Percentiles rank a stretch among this genome's conserved stretches.
Conservation (phyloP, 768 basidiomycete genomes). For the Pleurotus sapidus region DNA sequence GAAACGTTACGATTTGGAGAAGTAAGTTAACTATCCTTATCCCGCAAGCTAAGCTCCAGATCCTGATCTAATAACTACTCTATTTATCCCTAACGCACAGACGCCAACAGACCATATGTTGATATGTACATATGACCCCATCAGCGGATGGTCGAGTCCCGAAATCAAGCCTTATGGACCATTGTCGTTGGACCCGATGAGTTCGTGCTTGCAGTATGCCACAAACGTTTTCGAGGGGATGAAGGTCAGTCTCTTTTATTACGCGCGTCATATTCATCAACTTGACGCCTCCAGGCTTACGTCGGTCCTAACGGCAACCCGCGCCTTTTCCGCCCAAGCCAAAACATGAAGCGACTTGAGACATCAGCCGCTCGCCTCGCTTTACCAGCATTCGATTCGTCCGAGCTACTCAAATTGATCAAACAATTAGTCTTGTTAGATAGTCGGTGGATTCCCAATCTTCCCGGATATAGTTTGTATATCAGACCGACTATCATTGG, state of each 20-base stretch:
- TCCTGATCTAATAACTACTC: neutral
- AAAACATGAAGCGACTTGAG: conserved; percentile 82
- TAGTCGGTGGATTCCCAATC: conserved; percentile 78
- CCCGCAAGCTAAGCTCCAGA: too few species aligned
- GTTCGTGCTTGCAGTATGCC: conserved; percentile 85
- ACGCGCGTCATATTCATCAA: neutral
- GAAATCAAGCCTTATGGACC: conserved; percentile 76
- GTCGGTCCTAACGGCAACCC: conserved; percentile 67
- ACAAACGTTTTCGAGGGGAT: conserved; percentile 87
- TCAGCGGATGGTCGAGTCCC: conserved; percentile 66
- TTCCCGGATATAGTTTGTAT: conserved; percentile 79
- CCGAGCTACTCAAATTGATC: conserved; percentile 68
- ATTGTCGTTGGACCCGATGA: conserved; percentile 63
- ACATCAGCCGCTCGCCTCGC: conserved; percentile 69
- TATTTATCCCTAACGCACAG: conserved; percentile 25
- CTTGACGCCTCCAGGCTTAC: conserved; percentile 50
- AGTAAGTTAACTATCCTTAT: conserved; percentile 28
- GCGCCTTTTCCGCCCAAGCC: conserved; percentile 77
- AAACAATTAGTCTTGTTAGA: conserved; percentile 72
- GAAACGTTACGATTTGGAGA: conserved; percentile 55
- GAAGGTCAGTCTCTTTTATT: conserved; percentile 39
- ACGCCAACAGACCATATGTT: conserved; percentile 81
- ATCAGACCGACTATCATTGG: conserved; percentile 78
- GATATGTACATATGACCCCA: conserved; percentile 57
- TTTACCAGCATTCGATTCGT: conserved; percentile 75